Base-by-base conservation (phyloP, 164 flowering plant species). In the Nelumbo lutea region DNA sequence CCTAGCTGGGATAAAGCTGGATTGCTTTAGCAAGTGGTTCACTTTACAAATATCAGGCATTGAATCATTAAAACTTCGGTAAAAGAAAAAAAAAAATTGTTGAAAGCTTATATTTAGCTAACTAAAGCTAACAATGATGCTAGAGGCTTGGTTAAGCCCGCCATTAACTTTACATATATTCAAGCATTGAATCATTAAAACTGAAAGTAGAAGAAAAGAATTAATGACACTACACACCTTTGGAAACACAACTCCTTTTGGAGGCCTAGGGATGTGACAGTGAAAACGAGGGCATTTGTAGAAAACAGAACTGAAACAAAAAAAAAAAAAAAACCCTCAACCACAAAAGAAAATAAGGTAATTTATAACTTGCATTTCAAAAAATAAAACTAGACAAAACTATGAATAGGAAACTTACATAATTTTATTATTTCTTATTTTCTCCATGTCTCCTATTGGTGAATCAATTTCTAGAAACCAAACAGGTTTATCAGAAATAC, bases 221-320 rank as follows among this genome's bases (percentile, higher is more conserved):
- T 27, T 27, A 27, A 27, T 27, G 27, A 27, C 27, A 27, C 27
- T 2, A 53, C 47, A 63, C 72, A 82, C 84, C 82, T 64, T 75
- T 41, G 83, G 86, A 42, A 79, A 65, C 62, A 62, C 56, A 40
- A 77, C 83, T 46, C 86, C 86, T 58, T 72, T 65, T 2, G 76
- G 82, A 68, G 72, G 82, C 67, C 79, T 81, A 46, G 88, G 77
- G 42, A 81, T 76, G 72, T 85, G 88, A 61, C 82, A 69, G 73
- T 85, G 88, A 61, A 66, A 61, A 14, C 71, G 59, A 57, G 88
- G 88, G 51, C 6, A 57, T 61, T 83, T 74, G 59, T 79, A 85
- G 42, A 75, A 77, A 38, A 83, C 76, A 69, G 79, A 77, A 72
- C 88, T 85, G 75, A 66, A 51, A 43, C 15, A 5, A 14, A 59